phyloP scores from a whole-genome alignment of 2,329 filamentous ascomycete genomes.

The Fusarium sp. region DNA sequence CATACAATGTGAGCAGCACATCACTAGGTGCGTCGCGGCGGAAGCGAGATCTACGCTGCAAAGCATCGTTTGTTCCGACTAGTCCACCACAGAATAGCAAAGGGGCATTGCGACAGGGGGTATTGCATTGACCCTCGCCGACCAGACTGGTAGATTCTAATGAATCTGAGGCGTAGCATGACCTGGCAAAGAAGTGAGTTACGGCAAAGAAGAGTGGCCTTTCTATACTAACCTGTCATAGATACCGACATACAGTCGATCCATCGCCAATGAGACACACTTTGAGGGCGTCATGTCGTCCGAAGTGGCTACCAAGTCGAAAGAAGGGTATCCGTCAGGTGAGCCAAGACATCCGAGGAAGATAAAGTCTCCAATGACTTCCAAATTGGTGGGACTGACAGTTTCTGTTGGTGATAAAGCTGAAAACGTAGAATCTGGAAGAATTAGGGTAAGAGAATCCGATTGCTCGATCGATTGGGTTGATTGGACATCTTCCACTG shows the following conservation, averaged over 20 bases:
- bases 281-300: not conserved
- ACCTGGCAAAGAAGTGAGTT: not conserved
- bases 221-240: not conserved
- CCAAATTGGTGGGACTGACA: not conserved
- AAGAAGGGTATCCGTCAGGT: not conserved
- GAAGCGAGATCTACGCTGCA: not conserved
- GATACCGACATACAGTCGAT: not conserved
- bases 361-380: not conserved
- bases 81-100: not conserved
- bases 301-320: not conserved
- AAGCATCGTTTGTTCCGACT: not conserved
- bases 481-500: too few relatives aligned
- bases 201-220: fast-evolving
- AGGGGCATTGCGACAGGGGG: not conserved
- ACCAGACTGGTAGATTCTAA: not conserved
- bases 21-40: not conserved
- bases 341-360: not conserved
- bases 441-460: too few relatives aligned
- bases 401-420: not conserved
- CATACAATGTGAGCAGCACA: not conserved
- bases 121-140: not conserved
- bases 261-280: not conserved
- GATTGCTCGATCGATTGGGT: too few relatives aligned
- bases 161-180: not conserved
- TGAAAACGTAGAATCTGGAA: too few relatives aligned